phyloP scores from a whole-genome alignment of 176 grass and related monocot genomes.

The Zizania latifolia region DNA sequence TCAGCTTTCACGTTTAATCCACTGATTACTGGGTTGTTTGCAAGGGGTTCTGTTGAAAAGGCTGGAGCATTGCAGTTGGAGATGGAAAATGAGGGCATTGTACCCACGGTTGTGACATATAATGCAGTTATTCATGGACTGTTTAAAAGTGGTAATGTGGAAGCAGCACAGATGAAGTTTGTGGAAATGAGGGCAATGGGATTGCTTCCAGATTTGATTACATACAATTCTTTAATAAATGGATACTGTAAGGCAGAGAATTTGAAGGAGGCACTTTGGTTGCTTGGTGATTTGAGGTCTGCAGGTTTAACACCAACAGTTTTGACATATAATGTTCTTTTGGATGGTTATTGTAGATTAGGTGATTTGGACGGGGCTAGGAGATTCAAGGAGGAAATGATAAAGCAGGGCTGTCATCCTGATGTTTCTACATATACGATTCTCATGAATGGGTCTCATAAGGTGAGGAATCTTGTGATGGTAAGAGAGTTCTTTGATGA shows the following conservation, averaged over 20 bases:
- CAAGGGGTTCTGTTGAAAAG: slow-evolving; percentile 37
- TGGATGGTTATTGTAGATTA: slow-evolving; percentile 59
- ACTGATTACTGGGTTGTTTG: slow-evolving; percentile 45
- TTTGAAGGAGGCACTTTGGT: slow-evolving; percentile 44
- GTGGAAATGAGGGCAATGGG: slow-evolving; percentile 55
- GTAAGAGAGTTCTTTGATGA: slow-evolving; percentile 50
- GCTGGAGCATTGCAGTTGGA: slow-evolving; percentile 38
- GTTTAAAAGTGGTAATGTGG: slow-evolving; percentile 35
- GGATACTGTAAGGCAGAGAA: slow-evolving; percentile 46
- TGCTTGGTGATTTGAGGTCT: slow-evolving; percentile 46
- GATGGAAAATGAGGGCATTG: slow-evolving; percentile 31
- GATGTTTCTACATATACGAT: slow-evolving; percentile 68
- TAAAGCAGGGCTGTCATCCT: slow-evolving; percentile 26
- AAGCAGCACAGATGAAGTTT: slow-evolving; percentile 39
- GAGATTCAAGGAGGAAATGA: slow-evolving; percentile 60
- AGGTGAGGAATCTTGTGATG: slow-evolving; percentile 45
- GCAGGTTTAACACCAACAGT: slow-evolving; percentile 33
- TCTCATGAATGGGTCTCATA: slow-evolving; percentile 65
- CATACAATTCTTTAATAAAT: slow-evolving; percentile 57
- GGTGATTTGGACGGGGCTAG: slow-evolving; percentile 41
- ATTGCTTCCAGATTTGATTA: slow-evolving; percentile 42
- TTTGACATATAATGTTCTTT: slow-evolving; percentile 61
- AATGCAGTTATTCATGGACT: slow-evolving; percentile 52
- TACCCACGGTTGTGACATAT: slow-evolving; percentile 44
- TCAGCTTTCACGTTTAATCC: slow-evolving; percentile 56